Evolutionary conservation across 106 monocot species (phyloP).

Genomic region (Dendrobium chrysotoxum): DNA sequence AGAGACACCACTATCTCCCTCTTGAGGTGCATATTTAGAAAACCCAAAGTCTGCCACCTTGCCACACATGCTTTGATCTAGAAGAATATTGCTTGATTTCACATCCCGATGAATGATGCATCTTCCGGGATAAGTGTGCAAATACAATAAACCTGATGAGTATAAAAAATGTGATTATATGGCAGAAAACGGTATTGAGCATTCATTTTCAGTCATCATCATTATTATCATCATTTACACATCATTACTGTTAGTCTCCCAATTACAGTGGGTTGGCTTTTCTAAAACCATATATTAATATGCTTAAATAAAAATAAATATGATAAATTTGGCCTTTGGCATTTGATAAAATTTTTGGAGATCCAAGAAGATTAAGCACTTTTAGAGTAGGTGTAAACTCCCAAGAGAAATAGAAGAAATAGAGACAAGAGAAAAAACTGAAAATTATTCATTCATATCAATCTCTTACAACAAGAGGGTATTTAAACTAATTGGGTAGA

Average conservation of each 20-base stretch:
- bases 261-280: background rate
- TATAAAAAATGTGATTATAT: background rate
- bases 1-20: slow-evolving; percentile 52
- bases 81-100: slow-evolving; percentile 65
- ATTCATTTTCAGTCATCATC: background rate
- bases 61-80: slow-evolving; percentile 56
- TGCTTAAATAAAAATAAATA: no score
- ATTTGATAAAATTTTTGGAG: no score
- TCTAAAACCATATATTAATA: no score
- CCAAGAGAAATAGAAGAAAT: no score
- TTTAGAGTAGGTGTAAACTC: no score
- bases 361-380: no score
- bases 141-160: slow-evolving; percentile 41
- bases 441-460: no score
- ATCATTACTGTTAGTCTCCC: background rate
- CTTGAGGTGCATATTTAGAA: slow-evolving; percentile 66
- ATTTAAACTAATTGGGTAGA: no score
- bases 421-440: no score
- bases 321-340: no score
- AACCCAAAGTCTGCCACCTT: slow-evolving; percentile 64
- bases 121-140: slow-evolving; percentile 42
- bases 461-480: no score
- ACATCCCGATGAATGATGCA: slow-evolving; percentile 66
- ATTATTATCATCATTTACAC: background rate
- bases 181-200: background rate